Base-by-base conservation (phyloP, 805 yeast genomes). In the Saturnispora gosingensis region DNA sequence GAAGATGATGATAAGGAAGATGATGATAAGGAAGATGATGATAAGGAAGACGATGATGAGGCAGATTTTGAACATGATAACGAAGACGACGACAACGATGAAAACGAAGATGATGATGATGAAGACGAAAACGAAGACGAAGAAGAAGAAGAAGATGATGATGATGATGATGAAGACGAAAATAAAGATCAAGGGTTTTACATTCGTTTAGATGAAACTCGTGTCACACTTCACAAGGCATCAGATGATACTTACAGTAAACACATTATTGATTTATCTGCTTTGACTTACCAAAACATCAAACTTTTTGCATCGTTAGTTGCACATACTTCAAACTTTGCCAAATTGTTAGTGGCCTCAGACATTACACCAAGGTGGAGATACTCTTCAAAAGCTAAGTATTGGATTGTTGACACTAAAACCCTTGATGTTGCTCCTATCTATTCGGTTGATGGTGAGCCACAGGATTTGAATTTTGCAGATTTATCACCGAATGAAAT, bases 401-500 rank as follows among this genome's bases (percentile, higher is more conserved):
- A 78, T 66, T 88, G 87, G 83, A 45, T 86, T 2, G 72, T 77
- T 49, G 82, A 85, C 54, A 61, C 80, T 8, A 66, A 58, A 0
- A 56, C 71, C 0, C 65, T 56, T 2, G 51, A 47, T 4, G 46
- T 65, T 13, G 54, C 50, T 20, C 67, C 70, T 2, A 27, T 63
- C 5, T 44, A 53, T 28, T 53, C 54, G 6, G 57, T 52, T 1
- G 59, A 56, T 3, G 62, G 63, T 3, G 57, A 53, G 2, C 59
- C 62, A 27, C 51, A 70, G 1, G 61, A 70, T 9, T 48, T 80
- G 2, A 74, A 81, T n/a, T 76, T 78, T 53, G 82, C 80, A 0
- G 66, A 73, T 13, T 83, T 85, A 73, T 81, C 89, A 0, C 88
- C 88, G 1, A 63, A 67, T 6, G 79, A 80, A n/a, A 71, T 71